Base-by-base conservation (phyloP, 2,329 filamentous ascomycete species). In the Pseudocercospora musae region DNA sequence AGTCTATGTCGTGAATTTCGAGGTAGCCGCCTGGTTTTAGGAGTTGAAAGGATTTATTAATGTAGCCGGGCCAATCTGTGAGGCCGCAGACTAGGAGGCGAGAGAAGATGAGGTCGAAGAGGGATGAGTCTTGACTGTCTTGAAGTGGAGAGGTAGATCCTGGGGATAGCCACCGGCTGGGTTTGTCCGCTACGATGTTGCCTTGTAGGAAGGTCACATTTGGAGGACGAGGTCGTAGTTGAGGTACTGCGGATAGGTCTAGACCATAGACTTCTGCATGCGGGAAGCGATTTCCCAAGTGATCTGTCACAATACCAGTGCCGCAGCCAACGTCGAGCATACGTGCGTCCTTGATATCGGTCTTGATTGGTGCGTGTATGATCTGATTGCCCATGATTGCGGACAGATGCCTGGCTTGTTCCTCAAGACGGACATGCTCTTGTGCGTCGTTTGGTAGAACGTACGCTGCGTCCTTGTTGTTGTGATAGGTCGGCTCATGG, bases 241-340 rank as follows among this genome's bases (percentile, higher is more conserved):
- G 66, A 60, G 64, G 61, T 11, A 69, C 63, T 33, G 62, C 31
- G 42, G 59, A 62, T 9, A 77, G 68, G 63, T 79, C 77, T 18
- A 73, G 74, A 29, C 72, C 76, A 56, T 70, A 70, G 9, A 78
- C 70, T 58, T 75, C 62, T 10, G 74, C 69, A 10, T 72, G 63
- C 20, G 56, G 63, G 48, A 59, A 66, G 33, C 60, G 59, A 11
- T 21, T 56, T 42, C 57, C 68, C 23, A 68, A 58, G 27, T 60
- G 58, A 48, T 59, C 65, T 74, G 56, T 79, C 70, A 62, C 55
- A 44, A 63, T 56, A 3, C 68, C 68, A 6, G 65, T 66, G 6
- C 79, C 80, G 44, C 65, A 67, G 49, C 68, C 68, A 13, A 70
- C 59, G 55, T 70, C 68, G 29, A 70, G 68, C 31, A 67, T 62